phyloP scores from a whole-genome alignment of 345 rosid species.

The Populus tremula region DNA sequence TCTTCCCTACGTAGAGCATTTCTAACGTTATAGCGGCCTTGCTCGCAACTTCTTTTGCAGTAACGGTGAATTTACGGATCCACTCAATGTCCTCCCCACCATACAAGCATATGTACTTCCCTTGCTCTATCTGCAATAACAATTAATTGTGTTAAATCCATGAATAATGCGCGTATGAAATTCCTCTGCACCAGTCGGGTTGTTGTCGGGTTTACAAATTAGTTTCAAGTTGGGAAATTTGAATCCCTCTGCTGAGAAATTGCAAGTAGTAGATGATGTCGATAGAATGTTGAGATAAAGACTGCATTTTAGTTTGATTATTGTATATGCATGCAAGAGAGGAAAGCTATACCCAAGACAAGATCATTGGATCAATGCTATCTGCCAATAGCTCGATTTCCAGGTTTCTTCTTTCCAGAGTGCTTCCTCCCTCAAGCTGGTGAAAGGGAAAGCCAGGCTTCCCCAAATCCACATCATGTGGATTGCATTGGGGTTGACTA shows the following conservation, averaged over 20 bases:
- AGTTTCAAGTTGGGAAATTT: not conserved
- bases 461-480: too few relatives aligned
- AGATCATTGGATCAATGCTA: too few relatives aligned
- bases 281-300: not conserved
- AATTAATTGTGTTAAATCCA: not conserved
- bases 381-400: too few relatives aligned
- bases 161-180: not conserved
- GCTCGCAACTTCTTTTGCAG: conserved; percentile 33
- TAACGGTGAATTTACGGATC: conserved; percentile 48
- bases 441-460: too few relatives aligned
- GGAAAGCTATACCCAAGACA: too few relatives aligned
- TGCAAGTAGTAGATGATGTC: not conserved
- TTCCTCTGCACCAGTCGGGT: not conserved
- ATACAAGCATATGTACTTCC: conserved; percentile 57
- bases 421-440: too few relatives aligned
- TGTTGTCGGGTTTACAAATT: not conserved
- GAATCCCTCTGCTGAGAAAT: not conserved
- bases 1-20: conserved; percentile 72
- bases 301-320: not conserved
- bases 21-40: conserved; percentile 36
- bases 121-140: conserved; percentile 13
- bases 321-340: too few relatives aligned
- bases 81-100: conserved; percentile 79
- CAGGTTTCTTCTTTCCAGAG: too few relatives aligned
- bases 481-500: too few relatives aligned